Evolutionary conservation across 441 rosid species (phyloP).

Genomic region (Gossypium trilobum): DNA sequence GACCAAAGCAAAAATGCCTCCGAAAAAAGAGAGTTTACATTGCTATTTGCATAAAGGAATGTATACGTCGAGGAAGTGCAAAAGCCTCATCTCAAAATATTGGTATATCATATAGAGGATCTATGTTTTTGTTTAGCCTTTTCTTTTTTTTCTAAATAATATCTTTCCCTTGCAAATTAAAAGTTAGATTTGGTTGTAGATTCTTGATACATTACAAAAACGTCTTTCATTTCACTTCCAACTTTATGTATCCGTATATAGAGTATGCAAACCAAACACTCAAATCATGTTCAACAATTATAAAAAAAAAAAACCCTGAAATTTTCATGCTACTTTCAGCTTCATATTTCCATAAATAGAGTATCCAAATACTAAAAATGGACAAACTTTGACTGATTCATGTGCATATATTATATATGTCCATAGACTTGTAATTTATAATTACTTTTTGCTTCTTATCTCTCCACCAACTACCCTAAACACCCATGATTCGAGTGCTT

Average conservation of each 20-base stretch:
- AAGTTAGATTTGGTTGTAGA: neutral
- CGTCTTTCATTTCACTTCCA: too few species aligned
- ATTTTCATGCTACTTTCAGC: neutral
- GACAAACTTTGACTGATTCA: neutral
- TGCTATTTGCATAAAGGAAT: too few species aligned
- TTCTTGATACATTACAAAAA: too few species aligned
- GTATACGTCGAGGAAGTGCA: too few species aligned
- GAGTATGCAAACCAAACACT: too few species aligned
- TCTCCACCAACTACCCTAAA: constrained; percentile 14
- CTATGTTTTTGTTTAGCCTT: neutral
- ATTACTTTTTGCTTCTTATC: neutral
- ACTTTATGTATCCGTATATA: too few species aligned
- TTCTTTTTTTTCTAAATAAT: neutral
- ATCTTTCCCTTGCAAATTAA: neutral
- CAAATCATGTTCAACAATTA: neutral
- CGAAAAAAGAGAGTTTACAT: too few species aligned
- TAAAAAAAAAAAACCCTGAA: neutral
- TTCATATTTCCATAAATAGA: neutral
- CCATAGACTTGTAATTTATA: neutral
- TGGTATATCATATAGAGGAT: neutral
- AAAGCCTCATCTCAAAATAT: too few species aligned
- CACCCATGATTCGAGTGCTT: constrained; percentile 16
- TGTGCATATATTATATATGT: neutral
- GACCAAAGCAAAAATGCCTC: too few species aligned
- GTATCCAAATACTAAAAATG: neutral